A percentile compares a stretch with the other conserved stretches of the same genome.
Conservation (phyloP, 2,329 filamentous ascomycete genomes). For the Paraphoma chrysanthemicola region DNA sequence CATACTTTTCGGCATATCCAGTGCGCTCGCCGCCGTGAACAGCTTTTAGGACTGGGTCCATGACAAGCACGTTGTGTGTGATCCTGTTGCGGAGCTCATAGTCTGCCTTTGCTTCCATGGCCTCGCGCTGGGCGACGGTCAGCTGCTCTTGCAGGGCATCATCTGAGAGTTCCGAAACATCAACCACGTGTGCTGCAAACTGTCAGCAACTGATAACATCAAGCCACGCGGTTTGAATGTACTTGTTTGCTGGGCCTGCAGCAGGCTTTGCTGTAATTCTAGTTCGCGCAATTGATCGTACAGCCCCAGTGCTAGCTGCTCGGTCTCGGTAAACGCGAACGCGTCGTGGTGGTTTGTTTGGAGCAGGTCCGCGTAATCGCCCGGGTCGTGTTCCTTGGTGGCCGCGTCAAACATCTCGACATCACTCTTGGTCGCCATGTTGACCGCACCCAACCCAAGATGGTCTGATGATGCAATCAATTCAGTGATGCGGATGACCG, state of each 20-base stretch:
- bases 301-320: conserved; percentile 70
- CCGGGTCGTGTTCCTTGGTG: conserved; percentile 12
- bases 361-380: conserved; percentile 46
- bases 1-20: conserved; percentile 72
- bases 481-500: conserved; percentile 8
- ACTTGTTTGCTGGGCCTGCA: conserved; percentile 55
- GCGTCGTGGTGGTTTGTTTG: conserved; percentile 54
- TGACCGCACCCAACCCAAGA: conserved; percentile 1
- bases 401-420: conserved; percentile 28
- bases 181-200: conserved; percentile 32
- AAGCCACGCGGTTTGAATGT: conserved; percentile 7
- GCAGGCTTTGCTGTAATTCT: conserved; percentile 73
- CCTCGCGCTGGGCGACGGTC: conserved; percentile 65
- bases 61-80: conserved; percentile 71
- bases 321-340: conserved; percentile 69
- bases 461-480: neutral
- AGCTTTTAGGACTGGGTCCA: conserved; percentile 78
- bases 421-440: conserved; percentile 31
- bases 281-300: conserved; percentile 76
- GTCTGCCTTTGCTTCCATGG: conserved; percentile 73
- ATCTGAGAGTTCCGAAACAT: conserved; percentile 51
- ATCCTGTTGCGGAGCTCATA: conserved; percentile 75
- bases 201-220: conserved; percentile 16
- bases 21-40: conserved; percentile 72
- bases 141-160: conserved; percentile 61